Conservation (phyloP, 371 early-diverging fungal species). For the Apophysomyces trapeziformis region DNA sequence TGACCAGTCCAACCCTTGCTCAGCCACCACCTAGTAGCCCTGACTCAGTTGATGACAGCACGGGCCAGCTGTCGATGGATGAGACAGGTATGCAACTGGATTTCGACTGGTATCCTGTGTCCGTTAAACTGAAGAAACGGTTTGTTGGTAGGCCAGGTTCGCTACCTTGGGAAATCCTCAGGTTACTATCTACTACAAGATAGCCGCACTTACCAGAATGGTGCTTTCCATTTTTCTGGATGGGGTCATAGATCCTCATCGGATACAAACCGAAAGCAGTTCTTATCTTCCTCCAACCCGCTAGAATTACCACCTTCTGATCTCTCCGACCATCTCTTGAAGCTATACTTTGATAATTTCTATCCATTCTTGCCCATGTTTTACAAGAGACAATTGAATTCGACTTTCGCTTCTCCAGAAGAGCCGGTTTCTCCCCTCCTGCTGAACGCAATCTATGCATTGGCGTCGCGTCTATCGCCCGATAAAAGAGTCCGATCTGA, state of each 20-base stretch:
- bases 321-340: constrained; percentile 53
- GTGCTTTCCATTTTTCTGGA: constrained; percentile 43
- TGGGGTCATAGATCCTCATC: constrained; percentile 28
- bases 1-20: constrained; percentile 14
- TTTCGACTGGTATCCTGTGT: no score
- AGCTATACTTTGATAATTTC: constrained; percentile 57
- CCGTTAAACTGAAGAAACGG: no score
- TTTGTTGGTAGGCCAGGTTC: constrained; percentile 34
- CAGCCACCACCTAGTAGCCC: constrained; percentile 19
- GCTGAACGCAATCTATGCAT: constrained; percentile 56
- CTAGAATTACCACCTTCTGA: constrained; percentile 54
- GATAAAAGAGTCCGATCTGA: constrained; percentile 40
- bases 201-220: constrained; percentile 49
- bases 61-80: constrained; percentile 51
- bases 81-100: constrained; percentile 21
- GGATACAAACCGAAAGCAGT: background rate
- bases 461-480: constrained; percentile 49
- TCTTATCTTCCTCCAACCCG: constrained; percentile 25
- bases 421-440: constrained; percentile 45
- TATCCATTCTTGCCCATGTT: constrained; percentile 61
- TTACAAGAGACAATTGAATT: constrained; percentile 37
- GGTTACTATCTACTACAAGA: constrained; percentile 51
- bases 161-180: constrained; percentile 53
- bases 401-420: constrained; percentile 16
- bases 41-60: constrained; percentile 33